Base-by-base conservation (phyloP, 148 eudicot genomes). In the Chenopodium quinoa region DNA sequence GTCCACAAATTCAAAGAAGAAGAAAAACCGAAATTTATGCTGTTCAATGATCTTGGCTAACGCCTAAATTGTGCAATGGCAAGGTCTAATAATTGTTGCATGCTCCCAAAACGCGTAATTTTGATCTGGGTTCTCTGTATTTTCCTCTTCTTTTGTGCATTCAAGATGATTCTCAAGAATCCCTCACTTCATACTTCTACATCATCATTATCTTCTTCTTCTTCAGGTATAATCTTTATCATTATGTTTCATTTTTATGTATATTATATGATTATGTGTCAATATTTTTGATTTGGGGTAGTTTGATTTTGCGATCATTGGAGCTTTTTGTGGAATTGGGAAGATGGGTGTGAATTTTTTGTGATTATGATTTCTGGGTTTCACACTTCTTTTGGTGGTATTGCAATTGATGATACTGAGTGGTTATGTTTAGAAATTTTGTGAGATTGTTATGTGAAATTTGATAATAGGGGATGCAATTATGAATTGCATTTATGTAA, bases 71-170 rank as follows among this genome's bases (percentile, higher is more conserved):
- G 56, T 60, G 78, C 58, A 58, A 94, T 90, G 93, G 87, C 86
- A 2, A 90, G 88, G 83, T 82, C 75, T 83, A 86, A 79, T 75
- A 87, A 84, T 73, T 81, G 71, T 72, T 87, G 88, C 82, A 71
- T 31, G 44, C 75, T 78, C 44, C 73, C 89, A 60, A 86, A 84
- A 82, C 72, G 75, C 60, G 83, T 76, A 8, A 56, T 78, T 78
- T 68, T 88, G 56, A 88, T 93, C 79, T 95, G 98, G 98, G 86
- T 69, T 54, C 56, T 88, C 68, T 89, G 90, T 76, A 76, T 81
- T 56, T 27, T 91, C 81, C 82, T 88, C 76, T 92, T 92, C 78
- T 85, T 81, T 74, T 77, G 8, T 71, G 29, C 91, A 5, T 88
- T 93, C 69, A 89, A 80, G n/a, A 82, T 91, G 90, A 89, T 90